Evolutionary conservation across 495 filamentous ascomycete species (phyloP), one percentile per base, ranked within the genome.

Genomic region (Neurospora africana): DNA sequence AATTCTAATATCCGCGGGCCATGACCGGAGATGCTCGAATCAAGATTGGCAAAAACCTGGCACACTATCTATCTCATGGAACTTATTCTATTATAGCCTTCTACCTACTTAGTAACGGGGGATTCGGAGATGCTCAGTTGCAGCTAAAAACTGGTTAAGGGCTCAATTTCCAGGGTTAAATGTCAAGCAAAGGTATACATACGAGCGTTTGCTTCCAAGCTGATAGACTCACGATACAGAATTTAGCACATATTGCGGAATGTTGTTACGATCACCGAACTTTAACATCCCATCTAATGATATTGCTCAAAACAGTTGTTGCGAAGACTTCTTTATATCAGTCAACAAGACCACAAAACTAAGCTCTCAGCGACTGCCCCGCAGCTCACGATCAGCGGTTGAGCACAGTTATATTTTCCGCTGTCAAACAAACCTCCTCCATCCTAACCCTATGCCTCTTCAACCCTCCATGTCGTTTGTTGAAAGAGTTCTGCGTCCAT

Each of bases 1-100:
- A 27, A 70, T 2, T 23, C 37, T 0, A 71, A 72, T 35, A 37
- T 79, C 77, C 74, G 77, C 76, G 76, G 76, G 74, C 68, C 44
- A 23, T 27, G 53, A 27, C 65, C 74, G 74, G 74, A 75, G 74
- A 75, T 75, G 13, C 72, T 74, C 35, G 13, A 41, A n/a, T 43
- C 37, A 17, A 35, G 13, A 4, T 5, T 30, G 10, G 67, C 6
- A 23, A 17, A 10, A n/a, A 35, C 68, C 27, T 40, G 70, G 1
- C 36, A 53, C 23, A 6, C 47, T 0, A 19, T 61, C 13, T 21
- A 21, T 30, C 27, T 61, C 27, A 33, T 8, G 1, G 2, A 61
- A 1, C 27, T 17, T 35, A 2, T 4, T 61, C 1, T 33, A 2
- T 61, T 61, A 33, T 33, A 15, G 23, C 23, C 6, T 33, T 19